Conservation (phyloP, 73 alveolate species). For the Diophrys sp. region DNA sequence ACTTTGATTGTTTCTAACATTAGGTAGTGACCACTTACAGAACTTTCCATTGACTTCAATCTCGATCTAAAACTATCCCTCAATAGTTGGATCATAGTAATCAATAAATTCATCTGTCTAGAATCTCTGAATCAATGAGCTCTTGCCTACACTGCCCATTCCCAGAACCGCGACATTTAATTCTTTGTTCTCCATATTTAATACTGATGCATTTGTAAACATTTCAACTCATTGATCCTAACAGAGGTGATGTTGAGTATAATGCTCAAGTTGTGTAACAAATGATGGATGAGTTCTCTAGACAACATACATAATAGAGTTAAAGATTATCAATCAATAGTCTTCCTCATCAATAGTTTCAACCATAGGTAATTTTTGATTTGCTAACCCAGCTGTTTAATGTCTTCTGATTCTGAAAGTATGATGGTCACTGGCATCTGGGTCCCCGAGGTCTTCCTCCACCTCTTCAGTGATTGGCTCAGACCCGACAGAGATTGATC, state of each 20-base stretch:
- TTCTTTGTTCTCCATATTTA: no score
- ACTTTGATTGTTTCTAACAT: not conserved
- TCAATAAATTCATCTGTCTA: not conserved
- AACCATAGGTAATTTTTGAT: not conserved
- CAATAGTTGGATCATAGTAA: not conserved
- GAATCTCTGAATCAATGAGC: not conserved
- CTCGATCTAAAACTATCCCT: not conserved
- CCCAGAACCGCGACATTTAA: conserved; percentile 3
- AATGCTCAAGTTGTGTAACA: no score
- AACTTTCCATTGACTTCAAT: not conserved
- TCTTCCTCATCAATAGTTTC: not conserved
- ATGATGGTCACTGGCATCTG: not conserved
- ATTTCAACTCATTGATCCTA: no score
- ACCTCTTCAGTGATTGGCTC: conserved; percentile 11
- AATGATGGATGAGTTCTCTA: no score
- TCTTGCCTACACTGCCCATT: not conserved
- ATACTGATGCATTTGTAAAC: no score
- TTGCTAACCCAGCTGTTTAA: not conserved
- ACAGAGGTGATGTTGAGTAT: no score
- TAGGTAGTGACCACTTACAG: not conserved
- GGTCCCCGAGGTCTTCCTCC: not conserved
- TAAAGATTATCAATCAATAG: not conserved
- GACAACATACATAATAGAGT: no score
- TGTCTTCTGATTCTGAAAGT: conserved; percentile 8
- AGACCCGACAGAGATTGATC: conserved; percentile 7